Base-by-base conservation (phyloP, 108 stramenopile genomes). In the Discostella pseudostelligera region DNA sequence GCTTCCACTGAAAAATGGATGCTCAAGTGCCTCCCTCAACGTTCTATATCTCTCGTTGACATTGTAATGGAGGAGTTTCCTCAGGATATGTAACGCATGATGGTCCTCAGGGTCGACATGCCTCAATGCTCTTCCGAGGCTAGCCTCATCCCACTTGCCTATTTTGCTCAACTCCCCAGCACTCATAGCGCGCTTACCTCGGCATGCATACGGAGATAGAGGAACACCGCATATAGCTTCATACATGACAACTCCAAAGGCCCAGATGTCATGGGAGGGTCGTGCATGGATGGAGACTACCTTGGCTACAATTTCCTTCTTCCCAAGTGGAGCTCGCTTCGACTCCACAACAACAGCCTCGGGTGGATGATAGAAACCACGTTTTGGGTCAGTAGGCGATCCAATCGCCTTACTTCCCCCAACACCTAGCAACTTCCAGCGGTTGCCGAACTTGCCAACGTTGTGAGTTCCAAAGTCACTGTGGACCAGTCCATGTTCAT, bases 381-480 rank as follows among this genome's bases (percentile, higher is more conserved):
- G 86, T 24, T 77, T 80, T 20, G 90, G 90, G 62, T 92, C 82
- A 36, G 87, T 88, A 7, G 83, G 79, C 46, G 81, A 70, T 46
- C 90, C 86, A 40, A 92, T 72, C 12, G 84, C 76, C 44, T 87
- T 79, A 75, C 84, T 83, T 48, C 90, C 90, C 16, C 90, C 90
- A 39, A 92, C 90, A 17, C 90, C 90, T 24, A 92, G 56, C 22
- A 92, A 49, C 57, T 92, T 92, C 90, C 90, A 92, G 8, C 90
- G 83, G 59, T 67, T 87, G 32, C 88, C 88, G 58, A 92, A 92
- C 54, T 92, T 92, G 7, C 90, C 90, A 59, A 89, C 87, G 44
- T 92, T 92, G 73, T 92, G 90, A 7, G 90, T 92, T 10, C 90
- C 90, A 64, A 92, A 92, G 83, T 92, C 90, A 39, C 87, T 81